phyloP scores from a whole-genome alignment of 176 grass and related monocot species.

The Oryza meridionalis region DNA sequence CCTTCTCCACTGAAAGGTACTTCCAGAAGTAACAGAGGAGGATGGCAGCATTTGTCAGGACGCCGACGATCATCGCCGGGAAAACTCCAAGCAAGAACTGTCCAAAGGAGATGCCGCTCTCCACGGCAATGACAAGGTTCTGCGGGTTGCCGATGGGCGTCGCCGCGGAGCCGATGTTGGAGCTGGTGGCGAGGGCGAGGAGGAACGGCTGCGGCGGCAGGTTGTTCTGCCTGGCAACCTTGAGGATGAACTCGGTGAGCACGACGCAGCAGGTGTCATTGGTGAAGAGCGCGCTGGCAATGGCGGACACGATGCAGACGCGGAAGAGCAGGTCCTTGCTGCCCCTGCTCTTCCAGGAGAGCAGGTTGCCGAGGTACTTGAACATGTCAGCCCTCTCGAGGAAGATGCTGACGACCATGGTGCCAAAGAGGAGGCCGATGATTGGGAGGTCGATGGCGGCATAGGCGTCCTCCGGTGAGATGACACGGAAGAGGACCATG shows the following conservation, averaged over 20 bases:
- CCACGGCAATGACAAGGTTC: conserved; percentile 76
- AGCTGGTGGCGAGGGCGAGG: conserved; percentile 62
- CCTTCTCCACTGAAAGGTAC: conserved; percentile 51
- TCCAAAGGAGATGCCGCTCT: conserved; percentile 72
- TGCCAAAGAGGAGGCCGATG: conserved; percentile 74
- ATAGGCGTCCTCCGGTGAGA: conserved; percentile 67
- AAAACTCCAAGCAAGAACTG: conserved; percentile 60
- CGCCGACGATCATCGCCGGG: conserved; percentile 69
- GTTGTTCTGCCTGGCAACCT: conserved; percentile 80
- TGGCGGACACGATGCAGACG: conserved; percentile 65
- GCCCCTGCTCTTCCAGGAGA: conserved; percentile 69
- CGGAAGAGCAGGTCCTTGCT: conserved; percentile 76
- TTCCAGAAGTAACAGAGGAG: conserved; percentile 81
- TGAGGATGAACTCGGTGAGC: conserved; percentile 86
- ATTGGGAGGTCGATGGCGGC: conserved; percentile 77
- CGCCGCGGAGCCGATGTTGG: conserved; percentile 73
- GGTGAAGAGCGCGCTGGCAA: conserved; percentile 74
- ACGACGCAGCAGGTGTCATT: conserved; percentile 87
- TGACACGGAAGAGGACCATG: conserved; percentile 75
- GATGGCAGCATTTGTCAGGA: conserved; percentile 64
- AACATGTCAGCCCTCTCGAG: conserved; percentile 85
- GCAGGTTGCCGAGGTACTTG: conserved; percentile 66
- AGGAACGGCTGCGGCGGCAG: conserved; percentile 76
- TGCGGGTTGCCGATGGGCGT: conserved; percentile 86
- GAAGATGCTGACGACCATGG: conserved; percentile 76